Base-by-base conservation (phyloP, 2,329 filamentous ascomycete species). In the Dothistroma pini region DNA sequence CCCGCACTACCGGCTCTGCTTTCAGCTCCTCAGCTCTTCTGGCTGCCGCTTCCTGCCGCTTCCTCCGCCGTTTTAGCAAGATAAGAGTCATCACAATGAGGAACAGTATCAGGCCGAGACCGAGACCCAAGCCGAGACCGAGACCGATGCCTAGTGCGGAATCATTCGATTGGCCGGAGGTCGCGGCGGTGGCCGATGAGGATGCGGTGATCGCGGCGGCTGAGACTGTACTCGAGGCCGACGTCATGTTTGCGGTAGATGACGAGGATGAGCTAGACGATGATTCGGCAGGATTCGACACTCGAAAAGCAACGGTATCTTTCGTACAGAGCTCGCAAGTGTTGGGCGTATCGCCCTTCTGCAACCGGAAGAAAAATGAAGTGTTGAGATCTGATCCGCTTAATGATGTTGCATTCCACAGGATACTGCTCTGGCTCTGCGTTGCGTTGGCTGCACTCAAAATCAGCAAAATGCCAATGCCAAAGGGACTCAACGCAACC, bases 321-420 rank as follows among this genome's bases (percentile, higher is more conserved):
- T 55, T 58, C n/a, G 50, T 54, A 34, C 65, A 67, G 8, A 47
- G 50, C 19, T 59, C 59, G 50, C 63, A 65, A 19, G 59, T 55
- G 47, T 62, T 62, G 12, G 62, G 63, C 50, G 54, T 41, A 32
- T 67, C 60, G 38, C 61, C 57, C 47, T 67, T 67, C 29, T 65
- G 63, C 32, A 67, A 57, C 22, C 61, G 60, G 22, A 67, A 65
- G 38, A 60, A 59, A n/a, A 63, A 59, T 9, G 56, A 22, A 6
- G 34, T 21, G 9, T 35, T 47, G 25, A 62, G 54, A 19, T 54
- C 32, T 35, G 48, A 31, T 16, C 51, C 34, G 21, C 35, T 38
- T 14, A 65, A 29, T 12, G 56, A 47, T 29, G 35, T 55, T n/a
- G 65, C 63, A 44, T 60, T 50, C 61, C 63, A 65, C 21, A 44